phyloP scores from a whole-genome alignment of 1,284 basidiomycete species.

The Anthracocystis panici-leucophaei region DNA sequence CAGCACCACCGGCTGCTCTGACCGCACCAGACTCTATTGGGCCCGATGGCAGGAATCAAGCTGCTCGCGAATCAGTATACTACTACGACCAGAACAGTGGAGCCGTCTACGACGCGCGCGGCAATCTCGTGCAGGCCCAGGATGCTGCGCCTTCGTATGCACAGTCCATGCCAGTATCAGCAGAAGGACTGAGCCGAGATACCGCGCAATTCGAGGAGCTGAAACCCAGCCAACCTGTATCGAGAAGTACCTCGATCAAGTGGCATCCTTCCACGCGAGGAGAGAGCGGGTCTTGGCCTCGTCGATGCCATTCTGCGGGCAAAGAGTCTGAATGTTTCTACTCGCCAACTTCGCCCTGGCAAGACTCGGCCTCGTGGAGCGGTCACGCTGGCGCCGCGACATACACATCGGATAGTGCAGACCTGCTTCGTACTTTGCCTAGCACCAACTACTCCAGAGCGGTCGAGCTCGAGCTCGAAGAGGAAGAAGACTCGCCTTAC shows the following conservation, averaged over 20 bases:
- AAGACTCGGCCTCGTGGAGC: conserved; percentile 8
- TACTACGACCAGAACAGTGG: conserved; percentile 39
- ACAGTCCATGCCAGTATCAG: not conserved
- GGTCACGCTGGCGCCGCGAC: conserved; percentile 4
- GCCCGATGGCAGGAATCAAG: not conserved
- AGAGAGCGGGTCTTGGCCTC: conserved; percentile 2
- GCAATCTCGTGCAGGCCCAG: conserved; percentile 18
- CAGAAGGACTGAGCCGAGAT: too few relatives aligned
- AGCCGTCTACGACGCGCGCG: conserved; percentile 28
- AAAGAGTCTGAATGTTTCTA: conserved; percentile 11
- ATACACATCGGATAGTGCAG: conserved; percentile 27
- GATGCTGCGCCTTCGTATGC: not conserved
- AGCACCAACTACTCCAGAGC: conserved; percentile 17
- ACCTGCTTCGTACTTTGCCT: conserved; percentile 18
- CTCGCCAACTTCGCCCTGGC: conserved; percentile 16
- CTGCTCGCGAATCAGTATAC: conserved; percentile 21
- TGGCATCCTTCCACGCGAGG: conserved; percentile 40
- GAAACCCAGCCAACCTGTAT: not conserved
- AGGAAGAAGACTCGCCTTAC: conserved; percentile 63
- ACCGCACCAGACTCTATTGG: not conserved
- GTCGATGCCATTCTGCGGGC: conserved; percentile 12
- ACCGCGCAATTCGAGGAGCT: not conserved
- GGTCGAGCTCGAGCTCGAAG: conserved; percentile 45
- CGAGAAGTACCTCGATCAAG: conserved; percentile 39
- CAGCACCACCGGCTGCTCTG: conserved; percentile 4